Evolutionary conservation across 1,284 basidiomycete species (phyloP).

Genomic region (Heterobasidion irregulare): DNA sequence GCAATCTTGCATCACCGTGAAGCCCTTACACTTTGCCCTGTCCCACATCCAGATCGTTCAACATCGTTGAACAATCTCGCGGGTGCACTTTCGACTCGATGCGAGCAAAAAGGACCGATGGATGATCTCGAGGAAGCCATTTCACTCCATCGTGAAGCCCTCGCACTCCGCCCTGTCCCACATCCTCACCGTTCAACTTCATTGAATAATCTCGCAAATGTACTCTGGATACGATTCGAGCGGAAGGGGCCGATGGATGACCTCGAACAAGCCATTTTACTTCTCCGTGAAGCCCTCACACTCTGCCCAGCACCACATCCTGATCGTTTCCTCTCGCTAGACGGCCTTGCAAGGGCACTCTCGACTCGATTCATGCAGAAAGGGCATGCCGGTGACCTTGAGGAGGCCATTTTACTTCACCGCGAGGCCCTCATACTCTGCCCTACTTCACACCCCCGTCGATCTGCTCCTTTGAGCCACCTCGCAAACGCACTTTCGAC

Average conservation of each 20-base stretch:
- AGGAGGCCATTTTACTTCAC: neutral
- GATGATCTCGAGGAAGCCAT: neutral
- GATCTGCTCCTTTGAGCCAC: too few species aligned
- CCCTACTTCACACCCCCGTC: too few species aligned
- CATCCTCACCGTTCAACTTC: neutral
- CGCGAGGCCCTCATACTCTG: too few species aligned
- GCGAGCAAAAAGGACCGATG: neutral
- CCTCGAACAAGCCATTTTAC: neutral
- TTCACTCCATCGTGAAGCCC: neutral
- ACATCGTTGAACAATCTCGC: neutral
- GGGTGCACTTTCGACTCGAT: neutral
- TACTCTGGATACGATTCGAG: neutral
- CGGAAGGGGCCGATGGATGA: neutral
- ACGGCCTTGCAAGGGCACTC: neutral
- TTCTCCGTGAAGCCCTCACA: neutral
- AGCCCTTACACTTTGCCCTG: conserved; percentile 10
- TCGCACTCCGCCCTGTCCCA: neutral
- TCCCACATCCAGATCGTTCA: neutral
- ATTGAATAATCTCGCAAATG: neutral
- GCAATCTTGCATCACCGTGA: conserved; percentile 19
- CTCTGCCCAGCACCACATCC: neutral
- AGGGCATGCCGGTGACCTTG: neutral
- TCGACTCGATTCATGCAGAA: neutral
- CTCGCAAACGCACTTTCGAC: too few species aligned
- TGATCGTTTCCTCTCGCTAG: neutral